Evolutionary conservation across 768 basidiomycete genomes (phyloP).

Genomic region (Lentinus brumalis): DNA sequence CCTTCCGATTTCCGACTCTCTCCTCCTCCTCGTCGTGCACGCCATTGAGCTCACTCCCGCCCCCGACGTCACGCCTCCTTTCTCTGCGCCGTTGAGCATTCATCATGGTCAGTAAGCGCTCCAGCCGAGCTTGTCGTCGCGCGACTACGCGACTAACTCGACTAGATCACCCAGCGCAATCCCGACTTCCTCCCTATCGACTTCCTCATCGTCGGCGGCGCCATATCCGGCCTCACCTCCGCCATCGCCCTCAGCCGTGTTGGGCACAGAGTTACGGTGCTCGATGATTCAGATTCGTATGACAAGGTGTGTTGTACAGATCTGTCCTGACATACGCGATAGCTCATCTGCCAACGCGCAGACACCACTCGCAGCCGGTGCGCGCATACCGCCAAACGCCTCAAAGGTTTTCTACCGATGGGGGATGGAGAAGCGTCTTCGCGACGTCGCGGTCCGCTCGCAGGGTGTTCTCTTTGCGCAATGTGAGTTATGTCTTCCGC

Average conservation of each 20-base stretch:
- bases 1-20: too few species aligned
- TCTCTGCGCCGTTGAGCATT: too few species aligned
- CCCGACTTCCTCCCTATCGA: conserved; percentile 27
- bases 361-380: conserved; percentile 33
- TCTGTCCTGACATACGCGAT: background rate
- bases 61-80: too few species aligned
- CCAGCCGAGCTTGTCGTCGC: too few species aligned
- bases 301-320: conserved; percentile 24
- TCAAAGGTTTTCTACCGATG: conserved; percentile 55
- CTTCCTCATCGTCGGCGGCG: conserved; percentile 38
- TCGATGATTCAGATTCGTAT: conserved; percentile 34
- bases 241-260: conserved; percentile 37
- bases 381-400: conserved; percentile 59
- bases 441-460: conserved; percentile 32
- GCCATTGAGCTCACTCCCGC: too few species aligned
- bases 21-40: too few species aligned
- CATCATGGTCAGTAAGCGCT: too few species aligned
- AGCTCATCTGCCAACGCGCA: background rate
- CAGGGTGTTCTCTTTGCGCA: conserved; percentile 24
- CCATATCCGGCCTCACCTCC: conserved; percentile 36
- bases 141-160: background rate
- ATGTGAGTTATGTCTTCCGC: conserved; percentile 1
- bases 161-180: background rate
- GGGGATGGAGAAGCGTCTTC: conserved; percentile 50
- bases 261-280: conserved; percentile 38